Base-by-base conservation (phyloP, 2,329 filamentous ascomycete species). In the Hymenoscyphus linearis region DNA sequence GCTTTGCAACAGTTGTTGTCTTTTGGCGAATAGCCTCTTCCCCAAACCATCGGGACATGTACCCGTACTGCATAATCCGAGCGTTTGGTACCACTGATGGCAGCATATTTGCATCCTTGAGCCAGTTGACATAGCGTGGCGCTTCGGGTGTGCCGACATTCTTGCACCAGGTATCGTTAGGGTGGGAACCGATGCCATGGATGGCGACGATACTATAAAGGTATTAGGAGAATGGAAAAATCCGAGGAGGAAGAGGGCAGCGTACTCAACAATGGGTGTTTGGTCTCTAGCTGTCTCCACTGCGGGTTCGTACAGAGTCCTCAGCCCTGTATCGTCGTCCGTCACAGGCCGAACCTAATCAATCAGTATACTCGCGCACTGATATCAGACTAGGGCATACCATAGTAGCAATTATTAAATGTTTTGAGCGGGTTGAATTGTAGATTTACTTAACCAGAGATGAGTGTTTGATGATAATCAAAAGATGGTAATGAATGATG, bases 31-130 rank as follows among this genome's bases (percentile, higher is more conserved):
- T 35, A 31, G 52, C 52, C 25, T 35, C 31, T 36, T 55, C 52
- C n/a, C n/a, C 66, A 70, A 44, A 64, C 54, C 1, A 73, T 57
- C 35, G 73, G 69, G 7, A 57, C 52, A 7, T 50, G 52, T 72
- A 72, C 61, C 69, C 65, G 60, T 68, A 72, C 55, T 67, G 65
- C 66, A 71, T 70, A 35, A 73, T 70, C 40, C 69, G 68, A 26
- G 69, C 69, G 58, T 69, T 56, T 2, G 67, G 64, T 14, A 63
- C 67, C 44, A 66, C 55, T 1, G 65, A 63, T 53, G 65, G 68
- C 22, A 72, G 60, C 66, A 69, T 71, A 52, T 58, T 52, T 56
- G 68, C 61, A 36, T 67, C 62, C 2, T 59, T 40, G 34, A 72
- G 67, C 70, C 67, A 72, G 66, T 72, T 70, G 60, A 68, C 59